Evolutionary conservation across 2,329 filamentous ascomycete species (phyloP), one percentile per base, ranked within the genome.

Genomic region (Beauveria pseudobassiana): DNA sequence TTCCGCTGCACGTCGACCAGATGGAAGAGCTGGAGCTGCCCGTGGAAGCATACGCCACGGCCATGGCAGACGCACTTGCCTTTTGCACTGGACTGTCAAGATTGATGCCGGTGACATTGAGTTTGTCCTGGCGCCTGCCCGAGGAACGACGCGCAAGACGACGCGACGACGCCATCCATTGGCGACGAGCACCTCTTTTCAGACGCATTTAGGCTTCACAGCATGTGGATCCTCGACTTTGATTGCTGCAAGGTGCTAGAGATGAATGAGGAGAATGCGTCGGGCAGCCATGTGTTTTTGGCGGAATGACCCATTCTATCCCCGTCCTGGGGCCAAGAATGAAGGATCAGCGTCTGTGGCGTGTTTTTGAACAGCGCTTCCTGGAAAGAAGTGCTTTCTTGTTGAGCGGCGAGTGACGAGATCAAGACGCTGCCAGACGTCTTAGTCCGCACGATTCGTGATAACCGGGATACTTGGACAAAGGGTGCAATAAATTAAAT

Each of bases 91-190:
- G 81, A 51, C 65, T 1, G 76, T 73, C 0, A 63, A 70, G 12
- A 67, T 82, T 0, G 81, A 85, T 64, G 82, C 76, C 0, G 79
- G 78, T 42, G 82, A 83, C 51, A 74, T 86, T 2, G 80, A 86
- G 54, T 85, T 84, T 64, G 82, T 85, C 0, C 74, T 85, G 2
- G 77, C 67, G 8, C 66, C 64, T 1, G 68, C 59, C 18, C 8
- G 30, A 14, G 30, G 3, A 10, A 4, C 30, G 30, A 4, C 30
- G 30, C 30, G 30, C 9, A 34, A 14, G 30, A 34, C n/a, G 64
- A 63, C 10, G 34, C 14, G 3, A 56, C 30, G 12, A 34, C 4
- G 16, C n/a, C 40, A 12, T n/a, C 26, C 43, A 38, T 48, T 14
- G 54, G 54, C n/a, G 12, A 7, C n/a, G n/a, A 10, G 45, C 6